phyloP scores from a whole-genome alignment of 495 filamentous ascomycete species.

The Cercophora scortea region DNA sequence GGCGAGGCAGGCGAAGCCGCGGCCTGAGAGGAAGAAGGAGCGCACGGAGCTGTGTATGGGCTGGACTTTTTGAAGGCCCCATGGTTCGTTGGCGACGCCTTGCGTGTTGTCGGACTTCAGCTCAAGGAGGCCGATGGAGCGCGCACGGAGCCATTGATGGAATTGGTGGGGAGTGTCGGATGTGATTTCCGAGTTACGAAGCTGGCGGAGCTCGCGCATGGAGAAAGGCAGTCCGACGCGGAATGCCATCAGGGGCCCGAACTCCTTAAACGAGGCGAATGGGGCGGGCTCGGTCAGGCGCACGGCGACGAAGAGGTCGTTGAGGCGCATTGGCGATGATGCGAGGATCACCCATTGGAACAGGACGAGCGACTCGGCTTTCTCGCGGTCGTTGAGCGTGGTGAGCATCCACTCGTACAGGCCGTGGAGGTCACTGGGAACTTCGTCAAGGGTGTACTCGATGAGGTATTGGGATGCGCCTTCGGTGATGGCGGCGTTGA shows the following conservation, averaged over 20 bases:
- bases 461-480: slow-evolving; percentile 26
- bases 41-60: slow-evolving; percentile 26
- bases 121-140: slow-evolving; percentile 30
- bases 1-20: slow-evolving; percentile 24
- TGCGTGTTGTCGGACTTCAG: slow-evolving; percentile 14
- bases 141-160: slow-evolving; percentile 26
- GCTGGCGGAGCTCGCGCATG: slow-evolving; percentile 24
- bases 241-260: slow-evolving; percentile 19
- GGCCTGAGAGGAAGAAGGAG: slow-evolving; percentile 28
- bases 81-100: slow-evolving; percentile 13
- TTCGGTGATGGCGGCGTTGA: slow-evolving; percentile 29
- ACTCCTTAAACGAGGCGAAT: slow-evolving; percentile 7
- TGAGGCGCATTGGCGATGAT: slow-evolving; percentile 27
- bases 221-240: slow-evolving; percentile 18
- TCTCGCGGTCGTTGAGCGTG: slow-evolving; percentile 24
- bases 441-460: slow-evolving; percentile 24
- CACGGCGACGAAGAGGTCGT: slow-evolving; percentile 27
- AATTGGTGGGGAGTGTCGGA: slow-evolving; percentile 28
- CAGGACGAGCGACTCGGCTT: slow-evolving; percentile 23
- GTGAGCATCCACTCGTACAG: slow-evolving; percentile 32
- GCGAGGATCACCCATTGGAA: slow-evolving; percentile 33
- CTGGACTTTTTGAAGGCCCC: slow-evolving; percentile 25
- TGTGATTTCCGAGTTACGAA: slow-evolving; percentile 21
- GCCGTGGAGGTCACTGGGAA: slow-evolving; percentile 25
- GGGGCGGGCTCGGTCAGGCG: slow-evolving; percentile 17